These are phyloP conservation scores for Penicillium canescens DNA, from an alignment of 495 filamentous ascomycete genomes.

Conservation along the genomic window DNA sequence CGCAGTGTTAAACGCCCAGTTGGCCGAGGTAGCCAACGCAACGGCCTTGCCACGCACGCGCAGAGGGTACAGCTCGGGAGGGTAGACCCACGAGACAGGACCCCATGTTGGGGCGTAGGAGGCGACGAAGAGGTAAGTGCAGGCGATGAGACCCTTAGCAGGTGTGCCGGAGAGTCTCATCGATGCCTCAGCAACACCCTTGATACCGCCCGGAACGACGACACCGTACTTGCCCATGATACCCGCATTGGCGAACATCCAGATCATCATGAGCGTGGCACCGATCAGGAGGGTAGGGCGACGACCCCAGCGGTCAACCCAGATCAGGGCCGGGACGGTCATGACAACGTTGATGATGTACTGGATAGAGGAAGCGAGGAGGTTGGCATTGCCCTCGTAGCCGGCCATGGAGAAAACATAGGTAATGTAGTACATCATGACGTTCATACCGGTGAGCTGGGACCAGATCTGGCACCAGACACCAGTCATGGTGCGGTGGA, in stretches of 20 bases:
- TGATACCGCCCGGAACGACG: constrained; percentile 48
- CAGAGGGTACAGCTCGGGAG: constrained; percentile 66
- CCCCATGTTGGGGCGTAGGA: constrained; percentile 60
- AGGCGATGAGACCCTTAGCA: constrained; percentile 61
- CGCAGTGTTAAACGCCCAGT: constrained; percentile 80
- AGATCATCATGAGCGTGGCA: constrained; percentile 65
- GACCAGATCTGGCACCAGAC: constrained; percentile 82
- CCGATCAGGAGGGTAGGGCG: constrained; percentile 64
- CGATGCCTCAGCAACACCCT: constrained; percentile 32
- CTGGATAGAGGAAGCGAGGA: constrained; percentile 69
- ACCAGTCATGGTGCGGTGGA: constrained; percentile 71
- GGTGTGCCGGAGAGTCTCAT: constrained; percentile 36
- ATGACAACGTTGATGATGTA: constrained; percentile 62
- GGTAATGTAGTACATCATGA: constrained; percentile 62
- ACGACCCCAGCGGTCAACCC: constrained; percentile 62
- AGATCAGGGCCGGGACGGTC: constrained; percentile 55
- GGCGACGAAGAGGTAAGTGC: constrained; percentile 65
- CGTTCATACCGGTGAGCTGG: constrained; percentile 82
- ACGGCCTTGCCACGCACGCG: constrained; percentile 64
- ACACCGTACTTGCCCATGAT: constrained; percentile 57
- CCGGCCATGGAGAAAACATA: constrained; percentile 43
- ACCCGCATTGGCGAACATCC: constrained; percentile 67
- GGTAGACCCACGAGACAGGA: constrained; percentile 65
- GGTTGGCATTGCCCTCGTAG: constrained; percentile 31
- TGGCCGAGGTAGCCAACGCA: constrained; percentile 64